Base-by-base conservation (phyloP, 257 asterid genomes). In the Forsythia suspensa region DNA sequence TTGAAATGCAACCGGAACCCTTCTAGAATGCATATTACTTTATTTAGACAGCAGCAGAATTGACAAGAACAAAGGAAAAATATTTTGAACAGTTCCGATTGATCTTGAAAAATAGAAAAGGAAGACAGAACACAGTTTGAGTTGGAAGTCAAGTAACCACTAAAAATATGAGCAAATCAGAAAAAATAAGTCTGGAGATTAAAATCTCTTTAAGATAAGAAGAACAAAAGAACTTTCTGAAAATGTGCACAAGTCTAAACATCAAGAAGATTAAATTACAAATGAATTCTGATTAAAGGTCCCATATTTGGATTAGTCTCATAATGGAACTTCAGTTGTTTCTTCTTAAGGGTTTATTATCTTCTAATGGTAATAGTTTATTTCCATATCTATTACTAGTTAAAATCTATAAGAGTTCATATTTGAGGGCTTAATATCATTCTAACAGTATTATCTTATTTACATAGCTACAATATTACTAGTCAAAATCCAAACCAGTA, bases 381-480 rank as follows among this genome's bases (percentile, higher is more conserved):
- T n/a, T 57, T 57, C 66, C 10, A 61, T 21, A 61, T 4, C 37
- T 24, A 61, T 8, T 61, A 61, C 69, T 61, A 8, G 18, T 21
- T 63, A 10, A 63, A 63, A 63, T 3, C 4, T 18, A 5, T 21
- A 13, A 63, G 4, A 29, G 15, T 63, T 10, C 40, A 63, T 7
- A 63, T 11, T 63, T 63, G 39, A 63, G 2, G 3, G 6, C 18
- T 63, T 63, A 63, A 59, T 59, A 59, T n/a, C 8, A 59, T 59
- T 20, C 36, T 59, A 21, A 59, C 13, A 59, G 37, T 6, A 59
- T 59, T 7, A 3, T n/a, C 72, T 75, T 20, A 36, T 46, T 57
- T 24, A 75, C 75, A 70, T 6, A 79, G 78, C 51, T 73, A 80
- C 43, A 42, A 77, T 40, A 72, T 38, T 43, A 72, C 70, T 66